Conservation (phyloP, 2,329 filamentous ascomycete genomes). For the Pestalotiopsis sp. region DNA sequence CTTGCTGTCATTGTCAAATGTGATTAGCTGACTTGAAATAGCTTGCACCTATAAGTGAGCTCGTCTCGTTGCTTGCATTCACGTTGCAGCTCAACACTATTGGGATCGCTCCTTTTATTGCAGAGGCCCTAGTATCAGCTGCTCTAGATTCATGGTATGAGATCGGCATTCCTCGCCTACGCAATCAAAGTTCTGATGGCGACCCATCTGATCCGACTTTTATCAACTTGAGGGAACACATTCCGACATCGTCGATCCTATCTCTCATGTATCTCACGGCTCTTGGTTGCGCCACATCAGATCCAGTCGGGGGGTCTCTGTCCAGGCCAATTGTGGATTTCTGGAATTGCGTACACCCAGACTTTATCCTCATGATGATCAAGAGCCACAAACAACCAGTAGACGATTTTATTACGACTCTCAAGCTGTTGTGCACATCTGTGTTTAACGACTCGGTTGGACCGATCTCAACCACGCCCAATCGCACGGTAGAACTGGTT, state of each 20-base stretch:
- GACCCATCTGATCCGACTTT: conserved; percentile 44
- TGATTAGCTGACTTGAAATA: background rate
- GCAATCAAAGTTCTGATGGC: conserved; percentile 40
- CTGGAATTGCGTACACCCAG: conserved; percentile 67
- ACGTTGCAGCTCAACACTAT: conserved; percentile 25
- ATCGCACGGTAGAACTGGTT: conserved; percentile 41
- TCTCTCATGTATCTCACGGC: conserved; percentile 65
- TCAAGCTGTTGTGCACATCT: conserved; percentile 68
- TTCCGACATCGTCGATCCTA: conserved; percentile 65
- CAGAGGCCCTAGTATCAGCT: conserved; percentile 55
- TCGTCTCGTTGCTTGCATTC: conserved; percentile 47
- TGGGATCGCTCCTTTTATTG: conserved; percentile 58
- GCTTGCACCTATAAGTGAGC: conserved; percentile 62
- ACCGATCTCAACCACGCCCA: conserved; percentile 48
- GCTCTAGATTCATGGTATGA: conserved; percentile 61
- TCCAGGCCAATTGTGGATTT: conserved; percentile 46
- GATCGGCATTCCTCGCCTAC: conserved; percentile 57
- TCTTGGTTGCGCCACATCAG: conserved; percentile 53
- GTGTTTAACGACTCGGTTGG: conserved; percentile 65
- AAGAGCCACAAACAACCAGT: conserved; percentile 63
- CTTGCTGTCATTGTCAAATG: background rate
- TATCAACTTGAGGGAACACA: conserved; percentile 49
- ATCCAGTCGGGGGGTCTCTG: conserved; percentile 21
- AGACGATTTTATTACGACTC: conserved; percentile 61
- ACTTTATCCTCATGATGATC: conserved; percentile 67